Evolutionary conservation across 164 flowering plant genomes (phyloP).

Genomic region (Chloranthus sessilifolius): DNA sequence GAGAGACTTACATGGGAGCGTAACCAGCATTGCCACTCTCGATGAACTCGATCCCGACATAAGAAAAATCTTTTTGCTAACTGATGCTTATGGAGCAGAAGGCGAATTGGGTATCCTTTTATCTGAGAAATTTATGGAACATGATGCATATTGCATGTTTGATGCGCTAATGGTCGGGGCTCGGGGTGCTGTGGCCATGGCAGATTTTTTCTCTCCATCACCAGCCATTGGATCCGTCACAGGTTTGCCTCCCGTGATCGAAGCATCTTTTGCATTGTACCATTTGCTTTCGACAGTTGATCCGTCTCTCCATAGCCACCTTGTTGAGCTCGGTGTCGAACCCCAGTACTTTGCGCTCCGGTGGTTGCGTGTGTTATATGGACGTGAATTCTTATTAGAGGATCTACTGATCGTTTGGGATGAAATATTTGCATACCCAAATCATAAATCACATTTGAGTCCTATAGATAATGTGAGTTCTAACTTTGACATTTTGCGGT

Average conservation of each 20-base stretch:
- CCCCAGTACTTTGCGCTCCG: slow-evolving; percentile 97
- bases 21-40: slow-evolving; percentile 30
- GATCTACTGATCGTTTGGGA: slow-evolving; percentile 85
- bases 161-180: slow-evolving; percentile 86
- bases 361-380: slow-evolving; percentile 89
- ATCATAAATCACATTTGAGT: slow-evolving; percentile 23
- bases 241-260: slow-evolving; percentile 75
- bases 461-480: slow-evolving; percentile 25
- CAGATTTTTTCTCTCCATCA: slow-evolving; percentile 63
- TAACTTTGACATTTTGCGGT: slow-evolving; percentile 36
- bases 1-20: slow-evolving; percentile 24
- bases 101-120: slow-evolving; percentile 90
- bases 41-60: slow-evolving; percentile 67
- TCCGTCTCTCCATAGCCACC: slow-evolving; percentile 75
- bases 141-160: slow-evolving; percentile 96
- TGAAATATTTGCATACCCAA: slow-evolving; percentile 72
- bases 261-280: slow-evolving; percentile 85
- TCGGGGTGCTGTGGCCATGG: slow-evolving; percentile 72
- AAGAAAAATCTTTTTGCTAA: slow-evolving; percentile 55
- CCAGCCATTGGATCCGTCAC: slow-evolving; percentile 44
- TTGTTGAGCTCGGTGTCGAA: slow-evolving; percentile 90
- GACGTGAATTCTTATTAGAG: slow-evolving; percentile 79
- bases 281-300: slow-evolving; percentile 79
- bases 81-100: slow-evolving; percentile 96
- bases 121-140: slow-evolving; percentile 92